Evolutionary conservation across 495 filamentous ascomycete species (phyloP).

Genomic region (Thermothielavioides terrestris): DNA sequence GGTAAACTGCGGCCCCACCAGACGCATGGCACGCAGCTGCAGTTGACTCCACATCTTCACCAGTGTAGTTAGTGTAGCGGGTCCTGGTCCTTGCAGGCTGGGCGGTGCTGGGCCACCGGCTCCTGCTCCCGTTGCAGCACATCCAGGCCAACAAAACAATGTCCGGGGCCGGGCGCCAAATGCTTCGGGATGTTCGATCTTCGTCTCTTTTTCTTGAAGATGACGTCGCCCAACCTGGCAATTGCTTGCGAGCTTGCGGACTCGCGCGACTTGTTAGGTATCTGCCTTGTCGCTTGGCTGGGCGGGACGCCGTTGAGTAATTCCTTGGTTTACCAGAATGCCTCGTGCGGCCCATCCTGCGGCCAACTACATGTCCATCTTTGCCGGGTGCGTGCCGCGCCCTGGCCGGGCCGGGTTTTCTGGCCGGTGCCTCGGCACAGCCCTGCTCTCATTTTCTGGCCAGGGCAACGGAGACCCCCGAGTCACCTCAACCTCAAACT

Average conservation of each 20-base stretch:
- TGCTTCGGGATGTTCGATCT: too few species aligned
- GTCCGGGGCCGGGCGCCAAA: too few species aligned
- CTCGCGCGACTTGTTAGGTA: background rate
- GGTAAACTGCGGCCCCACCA: background rate
- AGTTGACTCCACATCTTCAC: too few species aligned
- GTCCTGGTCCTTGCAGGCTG: too few species aligned
- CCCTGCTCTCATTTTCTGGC: background rate
- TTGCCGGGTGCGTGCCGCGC: background rate
- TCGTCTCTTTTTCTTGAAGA: background rate
- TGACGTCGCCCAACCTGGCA: too few species aligned
- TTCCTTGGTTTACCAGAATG: background rate
- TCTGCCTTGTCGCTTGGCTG: background rate
- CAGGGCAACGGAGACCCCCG: background rate
- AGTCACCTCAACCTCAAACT: constrained; percentile 1
- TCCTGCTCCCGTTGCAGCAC: too few species aligned
- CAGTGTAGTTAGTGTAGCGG: too few species aligned
- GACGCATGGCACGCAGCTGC: background rate
- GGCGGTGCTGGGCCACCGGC: too few species aligned
- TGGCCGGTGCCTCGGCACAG: constrained; percentile 9
- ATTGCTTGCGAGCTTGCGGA: background rate
- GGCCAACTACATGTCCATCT: background rate
- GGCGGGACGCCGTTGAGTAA: background rate
- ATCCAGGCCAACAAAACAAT: too few species aligned
- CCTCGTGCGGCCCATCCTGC: constrained; percentile 11
- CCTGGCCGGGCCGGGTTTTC: background rate